Percentiles rank a stretch among this genome's conserved stretches.
phyloP scores from a whole-genome alignment of 1,139 yeast genomes.

The Geotrichum citri-aurantii region DNA sequence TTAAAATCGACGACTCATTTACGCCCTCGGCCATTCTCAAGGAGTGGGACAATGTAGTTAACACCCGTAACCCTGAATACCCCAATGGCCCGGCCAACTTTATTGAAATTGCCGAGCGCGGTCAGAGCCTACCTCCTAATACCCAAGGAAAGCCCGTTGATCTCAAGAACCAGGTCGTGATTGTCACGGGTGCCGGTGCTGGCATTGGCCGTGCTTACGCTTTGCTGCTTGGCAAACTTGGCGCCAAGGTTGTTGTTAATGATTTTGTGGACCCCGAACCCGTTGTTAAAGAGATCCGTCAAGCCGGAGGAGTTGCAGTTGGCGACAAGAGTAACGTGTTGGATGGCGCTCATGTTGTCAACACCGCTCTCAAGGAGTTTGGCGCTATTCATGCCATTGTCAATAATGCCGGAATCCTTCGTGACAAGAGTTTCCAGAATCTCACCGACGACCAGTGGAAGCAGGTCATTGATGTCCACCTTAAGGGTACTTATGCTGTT shows the following conservation, averaged over 20 bases:
- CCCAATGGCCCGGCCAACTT: conserved; percentile 48
- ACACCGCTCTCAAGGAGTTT: conserved; percentile 69
- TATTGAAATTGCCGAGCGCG: conserved; percentile 34
- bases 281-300: conserved; percentile 72
- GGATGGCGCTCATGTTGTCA: conserved; percentile 68
- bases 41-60: conserved; percentile 58
- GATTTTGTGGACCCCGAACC: conserved; percentile 68
- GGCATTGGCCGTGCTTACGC: conserved; percentile 95
- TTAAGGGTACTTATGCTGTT: conserved; percentile 74
- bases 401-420: conserved; percentile 90
- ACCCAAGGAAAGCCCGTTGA: conserved; percentile 55
- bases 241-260: conserved; percentile 93
- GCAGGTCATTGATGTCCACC: conserved; percentile 73
- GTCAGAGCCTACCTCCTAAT: conserved; percentile 38
- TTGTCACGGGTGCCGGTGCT: conserved; percentile 93
- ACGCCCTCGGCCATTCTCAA: conserved; percentile 82
- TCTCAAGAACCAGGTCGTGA: conserved; percentile 76
- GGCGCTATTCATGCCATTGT: conserved; percentile 83
- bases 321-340: conserved; percentile 82
- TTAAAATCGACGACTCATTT: conserved; percentile 70
- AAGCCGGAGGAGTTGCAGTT: conserved; percentile 76
- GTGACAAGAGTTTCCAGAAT: conserved; percentile 84
- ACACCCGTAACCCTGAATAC: conserved; percentile 61
- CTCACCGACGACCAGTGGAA: conserved; percentile 85
- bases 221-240: conserved; percentile 73